Evolutionary conservation across 2,329 filamentous ascomycete genomes (phyloP).

Genomic region (Alternaria triticimaculans): DNA sequence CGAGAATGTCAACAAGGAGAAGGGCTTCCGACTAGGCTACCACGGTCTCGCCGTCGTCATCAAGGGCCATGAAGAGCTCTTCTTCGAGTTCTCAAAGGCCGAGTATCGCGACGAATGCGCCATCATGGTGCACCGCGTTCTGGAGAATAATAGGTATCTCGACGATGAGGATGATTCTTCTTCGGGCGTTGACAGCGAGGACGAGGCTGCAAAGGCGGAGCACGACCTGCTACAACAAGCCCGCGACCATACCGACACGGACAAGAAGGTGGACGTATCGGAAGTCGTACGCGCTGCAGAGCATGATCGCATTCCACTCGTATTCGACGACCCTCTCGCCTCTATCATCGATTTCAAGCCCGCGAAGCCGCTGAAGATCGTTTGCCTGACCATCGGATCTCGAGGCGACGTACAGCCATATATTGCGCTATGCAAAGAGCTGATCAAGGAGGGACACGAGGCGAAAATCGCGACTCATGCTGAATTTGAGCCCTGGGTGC

Average conservation of each 20-base stretch:
- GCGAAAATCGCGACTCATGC: constrained; percentile 88
- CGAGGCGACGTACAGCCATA: constrained; percentile 97
- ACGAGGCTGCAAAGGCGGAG: constrained; percentile 78
- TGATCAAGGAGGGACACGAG: constrained; percentile 85
- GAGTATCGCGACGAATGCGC: constrained; percentile 88
- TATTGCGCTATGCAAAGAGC: constrained; percentile 90
- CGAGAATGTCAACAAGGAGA: constrained; percentile 92
- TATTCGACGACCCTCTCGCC: constrained; percentile 87
- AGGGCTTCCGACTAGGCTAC: constrained; percentile 91
- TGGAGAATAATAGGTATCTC: constrained; percentile 75
- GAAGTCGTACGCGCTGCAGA: constrained; percentile 41
- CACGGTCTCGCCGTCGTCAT: constrained; percentile 92
- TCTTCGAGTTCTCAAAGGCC: constrained; percentile 85
- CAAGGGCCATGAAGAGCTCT: constrained; percentile 90
- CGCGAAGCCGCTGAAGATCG: constrained; percentile 76
- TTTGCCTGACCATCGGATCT: constrained; percentile 94
- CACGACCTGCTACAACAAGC: constrained; percentile 81
- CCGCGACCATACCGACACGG: constrained; percentile 54
- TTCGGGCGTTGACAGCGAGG: constrained; percentile 72
- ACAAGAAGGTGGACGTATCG: constrained; percentile 28
- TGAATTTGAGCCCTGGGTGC: constrained; percentile 89
- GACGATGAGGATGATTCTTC: constrained; percentile 72
- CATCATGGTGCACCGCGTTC: constrained; percentile 76
- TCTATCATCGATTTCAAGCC: constrained; percentile 94
- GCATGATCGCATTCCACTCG: constrained; percentile 71